Conservation (phyloP, 441 rosid genomes). For the Melastoma candidum region DNA sequence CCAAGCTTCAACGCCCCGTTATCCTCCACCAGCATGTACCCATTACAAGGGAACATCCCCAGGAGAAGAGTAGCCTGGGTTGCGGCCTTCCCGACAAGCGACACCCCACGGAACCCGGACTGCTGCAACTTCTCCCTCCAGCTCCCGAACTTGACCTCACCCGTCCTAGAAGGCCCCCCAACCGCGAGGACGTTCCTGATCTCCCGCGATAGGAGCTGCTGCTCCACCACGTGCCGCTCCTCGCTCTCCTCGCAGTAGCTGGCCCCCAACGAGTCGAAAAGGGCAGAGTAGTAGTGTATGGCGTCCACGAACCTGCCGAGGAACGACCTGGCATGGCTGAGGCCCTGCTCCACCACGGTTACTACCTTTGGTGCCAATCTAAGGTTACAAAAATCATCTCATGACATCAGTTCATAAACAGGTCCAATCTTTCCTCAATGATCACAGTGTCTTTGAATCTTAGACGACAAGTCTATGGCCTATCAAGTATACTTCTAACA, state of each 20-base stretch:
- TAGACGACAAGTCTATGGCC: too few species aligned
- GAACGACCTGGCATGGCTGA: slow-evolving; percentile 88
- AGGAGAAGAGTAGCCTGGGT: slow-evolving; percentile 82
- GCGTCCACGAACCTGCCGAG: slow-evolving; percentile 95
- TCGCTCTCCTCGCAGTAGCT: slow-evolving; percentile 94
- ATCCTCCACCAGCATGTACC: slow-evolving; percentile 91
- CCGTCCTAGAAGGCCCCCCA: slow-evolving; percentile 70
- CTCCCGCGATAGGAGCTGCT: slow-evolving; percentile 82
- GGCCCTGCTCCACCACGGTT: slow-evolving; percentile 92
- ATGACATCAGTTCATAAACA: too few species aligned
- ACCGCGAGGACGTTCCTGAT: slow-evolving; percentile 76
- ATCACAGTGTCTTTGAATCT: too few species aligned
- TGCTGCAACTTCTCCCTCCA: slow-evolving; percentile 91
- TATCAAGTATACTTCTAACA: too few species aligned
- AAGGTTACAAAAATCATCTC: slow-evolving; percentile 2
- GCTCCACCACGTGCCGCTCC: slow-evolving; percentile 94
- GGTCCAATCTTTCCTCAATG: too few species aligned
- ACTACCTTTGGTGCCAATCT: slow-evolving; percentile 96
- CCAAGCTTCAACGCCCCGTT: slow-evolving; percentile 88
- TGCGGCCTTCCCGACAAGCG: slow-evolving; percentile 85
- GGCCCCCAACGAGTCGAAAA: slow-evolving; percentile 87
- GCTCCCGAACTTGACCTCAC: slow-evolving; percentile 59
- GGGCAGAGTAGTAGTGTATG: slow-evolving; percentile 90
- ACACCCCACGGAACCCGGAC: slow-evolving; percentile 69
- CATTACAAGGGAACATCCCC: slow-evolving; percentile 92